Percentiles rank a stretch among this genome's conserved stretches.
phyloP scores from a whole-genome alignment of 1,284 basidiomycete genomes.

The Ustilago trichophora region DNA sequence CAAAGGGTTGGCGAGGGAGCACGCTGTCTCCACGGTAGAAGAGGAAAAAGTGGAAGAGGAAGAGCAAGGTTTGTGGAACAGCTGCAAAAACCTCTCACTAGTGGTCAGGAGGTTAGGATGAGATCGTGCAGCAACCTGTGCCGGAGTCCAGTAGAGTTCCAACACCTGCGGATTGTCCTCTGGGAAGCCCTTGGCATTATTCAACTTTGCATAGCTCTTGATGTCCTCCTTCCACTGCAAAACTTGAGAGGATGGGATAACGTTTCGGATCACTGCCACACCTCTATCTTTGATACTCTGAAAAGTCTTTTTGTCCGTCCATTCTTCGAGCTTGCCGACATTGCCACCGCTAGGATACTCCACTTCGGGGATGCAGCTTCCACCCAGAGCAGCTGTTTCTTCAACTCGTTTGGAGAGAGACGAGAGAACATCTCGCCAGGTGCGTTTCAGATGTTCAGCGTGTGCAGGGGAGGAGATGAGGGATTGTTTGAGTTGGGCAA shows the following conservation, averaged over 20 bases:
- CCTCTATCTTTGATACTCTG: slow-evolving; percentile 43
- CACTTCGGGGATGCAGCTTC: slow-evolving; percentile 35
- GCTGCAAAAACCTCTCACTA: slow-evolving; percentile 31
- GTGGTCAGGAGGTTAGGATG: slow-evolving; percentile 43
- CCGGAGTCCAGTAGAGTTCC: slow-evolving; percentile 54
- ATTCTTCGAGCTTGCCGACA: slow-evolving; percentile 12
- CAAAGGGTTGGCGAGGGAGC: slow-evolving; percentile 73
- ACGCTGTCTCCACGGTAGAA: slow-evolving; percentile 57
- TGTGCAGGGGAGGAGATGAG: slow-evolving; percentile 30
- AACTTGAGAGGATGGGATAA: slow-evolving; percentile 28
- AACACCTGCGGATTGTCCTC: slow-evolving; percentile 55
- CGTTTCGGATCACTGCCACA: slow-evolving; percentile 46
- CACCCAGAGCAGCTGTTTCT: slow-evolving; percentile 22
- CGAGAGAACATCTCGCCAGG: slow-evolving; percentile 37
- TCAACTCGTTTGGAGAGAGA: slow-evolving; percentile 19
- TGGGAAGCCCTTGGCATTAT: slow-evolving; percentile 54
- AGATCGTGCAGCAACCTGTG: slow-evolving; percentile 44
- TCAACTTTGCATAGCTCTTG: slow-evolving; percentile 30
- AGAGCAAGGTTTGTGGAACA: slow-evolving; percentile 44
- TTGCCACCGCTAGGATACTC: slow-evolving; percentile 4
- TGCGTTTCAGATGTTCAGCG: slow-evolving; percentile 22
- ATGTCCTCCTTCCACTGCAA: slow-evolving; percentile 51
- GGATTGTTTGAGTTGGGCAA: slow-evolving; percentile 38
- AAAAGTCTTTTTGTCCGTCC: slow-evolving; percentile 35
- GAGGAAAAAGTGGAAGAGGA: background rate